Percentiles rank a stretch among this genome's conserved stretches.
These are phyloP conservation scores for Diutina rugosa DNA, from an alignment of 1,139 yeast species.

Conservation along the genomic window DNA sequence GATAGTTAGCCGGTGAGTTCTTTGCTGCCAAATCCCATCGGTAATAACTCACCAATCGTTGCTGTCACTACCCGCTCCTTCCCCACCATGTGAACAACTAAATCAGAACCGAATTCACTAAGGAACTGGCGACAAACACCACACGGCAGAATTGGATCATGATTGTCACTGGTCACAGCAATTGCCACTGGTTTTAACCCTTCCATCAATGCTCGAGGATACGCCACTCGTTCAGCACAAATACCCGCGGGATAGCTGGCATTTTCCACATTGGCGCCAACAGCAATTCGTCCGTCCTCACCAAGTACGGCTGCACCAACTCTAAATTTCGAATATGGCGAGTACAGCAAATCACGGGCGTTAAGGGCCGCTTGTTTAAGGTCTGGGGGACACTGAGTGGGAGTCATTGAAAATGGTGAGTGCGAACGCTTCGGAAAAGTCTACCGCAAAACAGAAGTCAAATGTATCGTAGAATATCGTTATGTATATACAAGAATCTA, in stretches of 20 bases:
- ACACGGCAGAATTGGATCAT: conserved; percentile 66
- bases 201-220: conserved; percentile 44
- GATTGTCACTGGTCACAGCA: conserved; percentile 59
- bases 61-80: conserved; percentile 23
- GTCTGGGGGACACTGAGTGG: neutral
- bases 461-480: neutral
- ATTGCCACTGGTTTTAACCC: conserved; percentile 41
- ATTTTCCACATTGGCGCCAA: conserved; percentile 87
- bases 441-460: neutral
- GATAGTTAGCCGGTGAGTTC: neutral
- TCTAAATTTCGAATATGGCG: conserved; percentile 10
- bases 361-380: neutral
- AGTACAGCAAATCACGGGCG: neutral
- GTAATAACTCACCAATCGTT: conserved; percentile 55
- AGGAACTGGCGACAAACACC: conserved; percentile 89
- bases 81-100: conserved; percentile 53
- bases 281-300: conserved; percentile 29
- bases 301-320: conserved; percentile 75
- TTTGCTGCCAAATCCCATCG: conserved; percentile 58
- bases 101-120: conserved; percentile 50
- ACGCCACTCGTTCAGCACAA: conserved; percentile 85
- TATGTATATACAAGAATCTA: neutral
- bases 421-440: neutral
- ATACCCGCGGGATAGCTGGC: conserved; percentile 83
- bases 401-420: neutral